Evolutionary conservation across 805 yeast genomes (phyloP).

Genomic region (Metahyphopichia silvanorum): DNA sequence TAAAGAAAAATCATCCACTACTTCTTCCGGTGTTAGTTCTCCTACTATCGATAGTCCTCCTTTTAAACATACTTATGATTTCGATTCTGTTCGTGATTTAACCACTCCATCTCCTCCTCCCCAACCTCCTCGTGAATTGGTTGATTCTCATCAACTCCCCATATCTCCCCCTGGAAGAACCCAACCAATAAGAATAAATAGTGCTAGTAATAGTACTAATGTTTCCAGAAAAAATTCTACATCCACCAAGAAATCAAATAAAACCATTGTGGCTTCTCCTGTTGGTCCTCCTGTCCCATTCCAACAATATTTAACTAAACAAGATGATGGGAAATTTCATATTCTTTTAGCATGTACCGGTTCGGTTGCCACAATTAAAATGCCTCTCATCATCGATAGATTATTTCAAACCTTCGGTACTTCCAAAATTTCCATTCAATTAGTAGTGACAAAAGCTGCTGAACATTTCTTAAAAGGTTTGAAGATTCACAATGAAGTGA

Average conservation of each 20-base stretch:
- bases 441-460: constrained; percentile 82
- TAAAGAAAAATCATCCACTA: constrained; percentile 5
- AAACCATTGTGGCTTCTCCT: constrained; percentile 55
- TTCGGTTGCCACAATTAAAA: constrained; percentile 92
- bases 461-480: constrained; percentile 64
- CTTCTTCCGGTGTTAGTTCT: constrained; percentile 14
- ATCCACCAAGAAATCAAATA: constrained; percentile 35
- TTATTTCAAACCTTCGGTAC: constrained; percentile 74
- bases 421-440: constrained; percentile 70
- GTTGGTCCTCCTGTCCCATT: constrained; percentile 71
- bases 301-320: constrained; percentile 62
- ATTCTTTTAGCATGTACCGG: constrained; percentile 92
- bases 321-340: constrained; percentile 85
- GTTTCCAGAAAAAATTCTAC: constrained; percentile 16
- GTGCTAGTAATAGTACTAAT: constrained; percentile 4
- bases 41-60: constrained; percentile 14
- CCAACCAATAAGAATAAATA: constrained; percentile 18
- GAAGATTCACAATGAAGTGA: constrained; percentile 61
- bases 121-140: constrained; percentile 2
- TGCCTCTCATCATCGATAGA: constrained; percentile 85
- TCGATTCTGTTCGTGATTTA: neutral
- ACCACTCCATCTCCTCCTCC: constrained; percentile 10
- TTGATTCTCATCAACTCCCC: no score
- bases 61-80: constrained; percentile 5
- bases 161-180: constrained; percentile 5